Percentiles rank a stretch among this genome's conserved stretches.
phyloP scores from a whole-genome alignment of 2,329 filamentous ascomycete species.

The Aspergillus ochraceus region DNA sequence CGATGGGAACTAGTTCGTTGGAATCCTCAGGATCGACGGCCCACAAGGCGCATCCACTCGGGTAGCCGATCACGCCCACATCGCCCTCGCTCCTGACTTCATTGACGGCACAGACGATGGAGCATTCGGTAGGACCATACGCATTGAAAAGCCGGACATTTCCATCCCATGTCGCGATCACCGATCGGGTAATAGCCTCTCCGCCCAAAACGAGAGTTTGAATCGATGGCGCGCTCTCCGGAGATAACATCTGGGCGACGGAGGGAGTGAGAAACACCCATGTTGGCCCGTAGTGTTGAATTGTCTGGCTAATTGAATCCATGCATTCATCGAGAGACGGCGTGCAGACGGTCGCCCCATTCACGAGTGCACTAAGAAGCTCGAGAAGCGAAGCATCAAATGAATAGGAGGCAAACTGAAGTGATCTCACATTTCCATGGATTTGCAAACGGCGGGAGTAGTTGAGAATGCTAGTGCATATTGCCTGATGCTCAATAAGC shows the following conservation, averaged over 20 bases:
- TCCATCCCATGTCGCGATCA: slow-evolving; percentile 1
- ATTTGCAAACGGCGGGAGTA: background rate
- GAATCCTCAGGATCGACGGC: slow-evolving; percentile 16
- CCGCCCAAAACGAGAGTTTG: slow-evolving; percentile 27
- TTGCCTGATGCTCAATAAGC: slow-evolving; percentile 16
- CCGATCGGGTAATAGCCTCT: slow-evolving; percentile 2
- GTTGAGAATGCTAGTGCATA: background rate
- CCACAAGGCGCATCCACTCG: slow-evolving; percentile 12
- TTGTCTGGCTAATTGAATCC: slow-evolving; percentile 30
- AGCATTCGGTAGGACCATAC: slow-evolving; percentile 13
- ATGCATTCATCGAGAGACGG: slow-evolving; percentile 42
- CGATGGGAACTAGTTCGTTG: slow-evolving; percentile 8
- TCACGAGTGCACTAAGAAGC: slow-evolving; percentile 35
- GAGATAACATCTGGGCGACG: slow-evolving; percentile 41
- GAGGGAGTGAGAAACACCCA: slow-evolving; percentile 58
- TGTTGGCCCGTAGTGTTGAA: slow-evolving; percentile 27
- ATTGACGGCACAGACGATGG: background rate
- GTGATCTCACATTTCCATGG: slow-evolving; percentile 3
- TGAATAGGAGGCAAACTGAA: slow-evolving; percentile 40
- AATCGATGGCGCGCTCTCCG: slow-evolving; percentile 30
- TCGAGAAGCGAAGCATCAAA: slow-evolving; percentile 40
- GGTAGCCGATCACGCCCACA: slow-evolving; percentile 11
- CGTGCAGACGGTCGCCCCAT: slow-evolving; percentile 46
- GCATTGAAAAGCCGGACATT: background rate
- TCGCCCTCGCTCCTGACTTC: too few relatives aligned